Conservation (phyloP, 768 basidiomycete species). For the Boletus pseudo-olivaceus region DNA sequence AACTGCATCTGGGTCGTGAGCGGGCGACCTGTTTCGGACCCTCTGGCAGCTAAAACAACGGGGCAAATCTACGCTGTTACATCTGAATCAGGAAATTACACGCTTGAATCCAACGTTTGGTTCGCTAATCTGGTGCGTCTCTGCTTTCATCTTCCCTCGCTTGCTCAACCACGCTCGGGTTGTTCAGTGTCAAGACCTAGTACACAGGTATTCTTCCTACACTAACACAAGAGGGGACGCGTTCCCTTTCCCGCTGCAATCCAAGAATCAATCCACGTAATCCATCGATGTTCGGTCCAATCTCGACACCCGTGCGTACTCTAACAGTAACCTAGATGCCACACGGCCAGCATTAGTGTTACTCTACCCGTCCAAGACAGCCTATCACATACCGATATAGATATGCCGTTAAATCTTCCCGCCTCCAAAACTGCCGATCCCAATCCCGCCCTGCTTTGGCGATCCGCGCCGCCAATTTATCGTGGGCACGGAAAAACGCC, state of each 20-base stretch:
- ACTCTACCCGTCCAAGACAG: not conserved
- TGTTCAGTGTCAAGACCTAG: no score
- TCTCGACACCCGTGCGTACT: constrained; percentile 53
- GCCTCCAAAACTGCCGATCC: constrained; percentile 56
- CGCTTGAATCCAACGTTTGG: no score
- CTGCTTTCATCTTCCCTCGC: no score
- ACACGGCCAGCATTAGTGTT: not conserved
- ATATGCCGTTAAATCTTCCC: constrained; percentile 58
- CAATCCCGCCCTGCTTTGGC: constrained; percentile 54
- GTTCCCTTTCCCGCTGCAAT: not conserved
- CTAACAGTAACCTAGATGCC: constrained; percentile 44
- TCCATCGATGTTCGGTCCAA: constrained; percentile 42
- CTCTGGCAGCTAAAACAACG: no score
- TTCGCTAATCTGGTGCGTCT: no score
- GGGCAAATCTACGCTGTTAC: not conserved
- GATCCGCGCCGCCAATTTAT: constrained; percentile 54
- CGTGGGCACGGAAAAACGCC: constrained; percentile 70
- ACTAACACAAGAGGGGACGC: no score
- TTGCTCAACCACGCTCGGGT: no score
- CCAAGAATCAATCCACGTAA: constrained; percentile 20
- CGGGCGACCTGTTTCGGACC: not conserved
- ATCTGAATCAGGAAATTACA: no score
- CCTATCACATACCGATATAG: constrained; percentile 44
- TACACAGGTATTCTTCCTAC: not conserved
- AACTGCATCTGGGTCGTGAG: not conserved